Percentiles rank a stretch among this genome's conserved stretches.
These are phyloP conservation scores for Davidsoniella neocaledoniae DNA, from an alignment of 2,329 filamentous ascomycete genomes.

Conservation along the genomic window DNA sequence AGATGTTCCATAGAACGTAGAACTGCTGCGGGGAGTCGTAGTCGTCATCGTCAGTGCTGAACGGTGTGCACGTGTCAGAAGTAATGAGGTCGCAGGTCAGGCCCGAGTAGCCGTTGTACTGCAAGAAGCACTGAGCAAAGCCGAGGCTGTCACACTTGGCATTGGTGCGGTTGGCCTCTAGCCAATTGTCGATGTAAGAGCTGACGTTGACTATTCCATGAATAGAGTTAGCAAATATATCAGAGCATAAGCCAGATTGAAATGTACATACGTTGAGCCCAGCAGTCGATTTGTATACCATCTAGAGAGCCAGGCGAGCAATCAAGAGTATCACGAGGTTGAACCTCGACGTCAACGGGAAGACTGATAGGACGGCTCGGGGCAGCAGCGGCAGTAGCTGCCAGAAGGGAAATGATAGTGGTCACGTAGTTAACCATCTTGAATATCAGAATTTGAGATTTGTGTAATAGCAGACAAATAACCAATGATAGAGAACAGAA, in stretches of 20 bases:
- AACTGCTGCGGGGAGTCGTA: constrained; percentile 17
- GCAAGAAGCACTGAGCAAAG: constrained; percentile 17
- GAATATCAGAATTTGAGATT: not conserved
- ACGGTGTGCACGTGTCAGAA: constrained; percentile 15
- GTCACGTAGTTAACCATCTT: constrained; percentile 4
- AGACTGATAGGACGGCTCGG: not conserved
- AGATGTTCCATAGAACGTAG: constrained; percentile 18
- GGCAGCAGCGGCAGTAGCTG: not conserved
- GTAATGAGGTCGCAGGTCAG: constrained; percentile 17
- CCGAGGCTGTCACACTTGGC: constrained; percentile 16
- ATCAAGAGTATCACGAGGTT: not conserved
- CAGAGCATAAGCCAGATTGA: not conserved
- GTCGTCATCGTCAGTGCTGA: constrained; percentile 11
- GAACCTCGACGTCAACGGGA: not conserved
- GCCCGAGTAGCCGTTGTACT: constrained; percentile 17
- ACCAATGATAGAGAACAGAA: no score
- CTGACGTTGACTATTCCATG: constrained; percentile 13
- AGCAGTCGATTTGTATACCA: constrained; percentile 8
- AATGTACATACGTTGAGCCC: constrained; percentile 5
- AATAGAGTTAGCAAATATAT: not conserved
- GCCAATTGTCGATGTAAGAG: constrained; percentile 16
- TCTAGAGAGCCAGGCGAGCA: constrained; percentile 2
- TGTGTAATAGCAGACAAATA: no score
- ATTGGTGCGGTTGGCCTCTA: constrained; percentile 16
- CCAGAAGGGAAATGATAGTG: not conserved